phyloP scores from a whole-genome alignment of 768 basidiomycete species.

The Amanita fuliginea region DNA sequence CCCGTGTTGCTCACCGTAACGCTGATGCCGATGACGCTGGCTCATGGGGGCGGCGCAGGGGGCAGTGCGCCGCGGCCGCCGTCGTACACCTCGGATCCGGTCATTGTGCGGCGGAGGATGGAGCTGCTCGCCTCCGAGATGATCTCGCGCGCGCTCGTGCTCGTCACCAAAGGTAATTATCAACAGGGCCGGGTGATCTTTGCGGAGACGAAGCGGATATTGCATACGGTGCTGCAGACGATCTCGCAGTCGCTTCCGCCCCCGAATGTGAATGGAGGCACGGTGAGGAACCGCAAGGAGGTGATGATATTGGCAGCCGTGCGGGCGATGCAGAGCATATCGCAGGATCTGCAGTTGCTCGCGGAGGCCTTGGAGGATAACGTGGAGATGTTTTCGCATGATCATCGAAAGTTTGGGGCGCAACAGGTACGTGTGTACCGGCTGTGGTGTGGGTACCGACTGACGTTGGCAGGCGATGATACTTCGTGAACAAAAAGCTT shows the following conservation, averaged over 20 bases:
- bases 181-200: slow-evolving; percentile 86
- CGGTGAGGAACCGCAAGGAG: slow-evolving; percentile 72
- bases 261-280: slow-evolving; percentile 34
- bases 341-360: slow-evolving; percentile 80
- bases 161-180: slow-evolving; percentile 87
- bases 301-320: slow-evolving; percentile 61
- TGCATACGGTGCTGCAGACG: slow-evolving; percentile 83
- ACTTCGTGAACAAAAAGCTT: slow-evolving; percentile 88
- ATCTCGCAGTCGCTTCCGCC: slow-evolving; percentile 65
- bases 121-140: slow-evolving; percentile 95
- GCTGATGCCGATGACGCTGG: slow-evolving; percentile 49
- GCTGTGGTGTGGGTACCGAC: not conserved
- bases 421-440: slow-evolving; percentile 61
- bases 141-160: slow-evolving; percentile 88
- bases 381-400: slow-evolving; percentile 84
- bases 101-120: slow-evolving; percentile 90
- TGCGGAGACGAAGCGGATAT: slow-evolving; percentile 82
- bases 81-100: slow-evolving; percentile 58
- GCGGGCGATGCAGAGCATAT: slow-evolving; percentile 71
- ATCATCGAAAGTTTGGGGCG: slow-evolving; percentile 91
- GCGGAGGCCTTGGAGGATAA: slow-evolving; percentile 87
- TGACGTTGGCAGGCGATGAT: slow-evolving; percentile 69
- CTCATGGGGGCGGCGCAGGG: not conserved
- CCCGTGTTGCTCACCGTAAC: slow-evolving; percentile 94
- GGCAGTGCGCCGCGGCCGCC: slow-evolving; percentile 23